Evolutionary conservation across 108 stramenopile species (phyloP), one percentile per base, ranked within the genome.

Genomic region (Skeletonema tropicum): DNA sequence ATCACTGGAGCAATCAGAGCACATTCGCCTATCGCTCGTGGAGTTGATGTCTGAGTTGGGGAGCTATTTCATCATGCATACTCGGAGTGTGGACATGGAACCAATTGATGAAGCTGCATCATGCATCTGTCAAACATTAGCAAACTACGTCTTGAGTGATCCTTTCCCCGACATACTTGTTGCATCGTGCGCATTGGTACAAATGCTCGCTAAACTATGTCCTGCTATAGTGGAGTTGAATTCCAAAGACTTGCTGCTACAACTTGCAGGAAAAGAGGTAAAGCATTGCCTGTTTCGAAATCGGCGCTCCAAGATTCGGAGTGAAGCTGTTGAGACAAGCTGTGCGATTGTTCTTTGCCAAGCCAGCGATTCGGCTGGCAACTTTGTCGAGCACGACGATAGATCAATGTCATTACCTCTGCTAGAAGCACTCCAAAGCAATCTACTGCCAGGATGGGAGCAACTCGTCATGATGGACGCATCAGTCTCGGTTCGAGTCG

Each of bases 11-110:
- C 32, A 70, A 41, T 71, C 73, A 6, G 80, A 82, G 55, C 73
- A 82, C 33, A 82, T 82, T 41, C 80, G 80, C 25, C 66, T 75
- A 8, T 57, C 75, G 46, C 58, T 82, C 26, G 74, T 75, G 13
- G 80, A 82, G 64, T 33, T 82, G 0, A 52, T 75, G 70, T 31
- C 75, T 8, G 74, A 75, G 59, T 57, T 75, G 30, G 74, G 60
- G 29, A 64, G 30, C 26, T 67, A 66, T 42, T 82, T 58, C n/a
- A 26, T 61, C 23, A 17, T 23, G 15, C 33, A 9, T 62, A 32
- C 12, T 21, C 8, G 1, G 35, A 39, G 38, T 32, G 48, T 14
- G 14, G 31, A 41, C 13, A 35, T 19, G 23, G 57, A 58, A 31
- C 52, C 49, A n/a, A 68, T 74, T 1, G 23, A 65, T 5, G 26